A percentile compares a stretch with the other conserved stretches of the same genome.
Conservation (phyloP, 768 basidiomycete genomes). For the Pisolithus sp. region DNA sequence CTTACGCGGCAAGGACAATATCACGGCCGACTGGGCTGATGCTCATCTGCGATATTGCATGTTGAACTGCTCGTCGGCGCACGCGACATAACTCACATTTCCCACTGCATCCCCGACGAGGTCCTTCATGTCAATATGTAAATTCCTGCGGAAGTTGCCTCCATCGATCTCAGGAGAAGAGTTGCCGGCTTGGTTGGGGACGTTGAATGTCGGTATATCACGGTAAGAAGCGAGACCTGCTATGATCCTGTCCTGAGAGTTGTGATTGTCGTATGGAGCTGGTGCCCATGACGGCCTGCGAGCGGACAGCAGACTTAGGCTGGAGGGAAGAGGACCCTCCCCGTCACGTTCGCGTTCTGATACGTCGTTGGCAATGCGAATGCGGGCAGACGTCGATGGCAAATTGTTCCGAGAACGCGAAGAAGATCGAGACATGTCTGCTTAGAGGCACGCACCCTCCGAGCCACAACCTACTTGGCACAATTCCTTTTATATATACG, state of each 20-base stretch:
- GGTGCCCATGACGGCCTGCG: slow-evolving; percentile 30
- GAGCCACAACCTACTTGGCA: too few relatives aligned
- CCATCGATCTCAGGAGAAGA: slow-evolving; percentile 45
- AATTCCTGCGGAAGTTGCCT: slow-evolving; percentile 48
- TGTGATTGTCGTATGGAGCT: slow-evolving; percentile 17
- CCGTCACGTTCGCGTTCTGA: slow-evolving; percentile 14
- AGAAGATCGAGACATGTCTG: slow-evolving; percentile 22
- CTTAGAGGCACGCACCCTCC: too few relatives aligned
- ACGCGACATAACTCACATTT: slow-evolving; percentile 47
- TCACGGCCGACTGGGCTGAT: slow-evolving; percentile 87
- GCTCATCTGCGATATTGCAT: slow-evolving; percentile 59
- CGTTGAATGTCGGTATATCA: slow-evolving; percentile 21
- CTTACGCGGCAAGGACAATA: slow-evolving; percentile 84
- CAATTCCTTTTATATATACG: too few relatives aligned
- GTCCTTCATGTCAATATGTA: slow-evolving; percentile 75
- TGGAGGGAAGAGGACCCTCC: slow-evolving; percentile 21
- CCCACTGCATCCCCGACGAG: slow-evolving; percentile 79
- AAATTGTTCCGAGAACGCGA: slow-evolving; percentile 14
- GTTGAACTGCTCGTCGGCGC: slow-evolving; percentile 3
- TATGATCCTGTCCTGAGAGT: slow-evolving; percentile 18
- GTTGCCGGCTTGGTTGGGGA: slow-evolving; percentile 7
- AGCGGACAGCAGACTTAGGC: slow-evolving; percentile 27
- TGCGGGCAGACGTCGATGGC: slow-evolving; percentile 13
- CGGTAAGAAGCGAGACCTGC: slow-evolving; percentile 24
- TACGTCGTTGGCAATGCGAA: slow-evolving; percentile 15